Percentiles rank a stretch among this genome's conserved stretches.
phyloP scores from a whole-genome alignment of 2,329 filamentous ascomycete species.

The Hypoxylon sp. region DNA sequence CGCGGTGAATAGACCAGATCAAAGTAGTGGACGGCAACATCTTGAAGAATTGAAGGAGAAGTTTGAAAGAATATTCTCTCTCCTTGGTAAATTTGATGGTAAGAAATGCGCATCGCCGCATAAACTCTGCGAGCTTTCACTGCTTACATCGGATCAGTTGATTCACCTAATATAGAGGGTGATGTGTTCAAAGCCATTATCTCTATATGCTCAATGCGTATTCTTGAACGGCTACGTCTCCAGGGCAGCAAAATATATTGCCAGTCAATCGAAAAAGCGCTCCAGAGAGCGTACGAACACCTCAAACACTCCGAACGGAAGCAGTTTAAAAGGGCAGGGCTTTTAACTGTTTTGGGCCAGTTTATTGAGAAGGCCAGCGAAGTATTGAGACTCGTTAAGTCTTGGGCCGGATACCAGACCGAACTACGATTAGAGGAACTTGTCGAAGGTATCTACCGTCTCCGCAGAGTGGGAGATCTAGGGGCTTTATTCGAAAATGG shows the following conservation, averaged over 20 bases:
- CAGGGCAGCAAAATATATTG: background rate
- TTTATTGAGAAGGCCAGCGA: slow-evolving; percentile 44
- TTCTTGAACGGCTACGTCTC: slow-evolving; percentile 49
- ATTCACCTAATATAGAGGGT: slow-evolving; percentile 21
- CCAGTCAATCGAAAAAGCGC: slow-evolving; percentile 30
- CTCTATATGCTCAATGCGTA: slow-evolving; percentile 51
- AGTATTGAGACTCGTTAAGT: slow-evolving; percentile 43
- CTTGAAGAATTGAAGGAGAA: slow-evolving; percentile 35
- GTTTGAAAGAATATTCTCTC: slow-evolving; percentile 39
- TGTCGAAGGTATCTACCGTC: slow-evolving; percentile 48
- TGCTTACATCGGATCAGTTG: slow-evolving; percentile 9
- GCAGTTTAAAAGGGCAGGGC: background rate
- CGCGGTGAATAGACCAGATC: slow-evolving; percentile 50
- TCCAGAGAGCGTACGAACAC: slow-evolving; percentile 15
- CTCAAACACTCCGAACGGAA: background rate
- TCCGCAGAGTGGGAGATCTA: slow-evolving; percentile 42
- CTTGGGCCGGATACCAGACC: slow-evolving; percentile 48
- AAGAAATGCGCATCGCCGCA: slow-evolving; percentile 1
- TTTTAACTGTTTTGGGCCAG: background rate
- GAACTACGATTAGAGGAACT: slow-evolving; percentile 44
- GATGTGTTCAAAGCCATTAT: slow-evolving; percentile 49
- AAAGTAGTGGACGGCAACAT: slow-evolving; percentile 37
- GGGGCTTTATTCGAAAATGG: slow-evolving; percentile 30
- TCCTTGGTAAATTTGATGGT: slow-evolving; percentile 27
- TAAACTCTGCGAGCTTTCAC: background rate